Evolutionary conservation across 192 early-diverging fungal genomes (phyloP), one percentile per base, ranked within the genome.

Genomic region (Mortierella antarctica): DNA sequence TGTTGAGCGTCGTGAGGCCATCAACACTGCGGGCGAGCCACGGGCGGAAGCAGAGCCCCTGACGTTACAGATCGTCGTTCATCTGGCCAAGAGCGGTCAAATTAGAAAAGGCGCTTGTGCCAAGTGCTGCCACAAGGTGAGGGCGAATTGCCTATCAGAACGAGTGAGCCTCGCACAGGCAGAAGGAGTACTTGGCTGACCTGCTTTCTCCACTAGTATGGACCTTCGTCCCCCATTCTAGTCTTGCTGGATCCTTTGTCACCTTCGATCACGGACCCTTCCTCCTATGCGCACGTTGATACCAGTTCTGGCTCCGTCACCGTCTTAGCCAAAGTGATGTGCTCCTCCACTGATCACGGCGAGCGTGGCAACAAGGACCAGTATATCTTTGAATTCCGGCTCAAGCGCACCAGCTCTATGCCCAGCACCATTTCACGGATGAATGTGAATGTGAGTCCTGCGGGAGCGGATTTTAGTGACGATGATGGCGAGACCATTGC

Each of bases 121-220:
- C 4, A 80, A 80, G 18, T 80, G 77, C 47, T 80, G 77, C 23
- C 77, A 80, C 60, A 80, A 80, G 76, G 76, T 79, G 23, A 18
- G 31, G 3, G 3, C 1, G 1, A 3, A 31, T 2, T 31, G 31
- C 31, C 31, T 31, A 3, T 31, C 31, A 31, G 31, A 31, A 3
- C 31, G 31, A 31, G 31, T 31, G 31, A 31, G 31, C 31, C 31
- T 31, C 31, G 31, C 31, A 2, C 31, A 31, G 31, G 31, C 31
- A 1, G 31, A 31, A 31, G 31, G 31, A 31, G 31, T 31, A 31
- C 31, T 31, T 31, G 31, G 3, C 31, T 31, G 1, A 31, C 31
- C 31, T 31, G 31, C 31, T 31, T 31, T 51, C 17, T 15, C 31
- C 44, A 53, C 3, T 62, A 79, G 77, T 72, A 80, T 53, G 77